Conservation (phyloP, 2,329 filamentous ascomycete genomes). For the Aspergillus hortae region DNA sequence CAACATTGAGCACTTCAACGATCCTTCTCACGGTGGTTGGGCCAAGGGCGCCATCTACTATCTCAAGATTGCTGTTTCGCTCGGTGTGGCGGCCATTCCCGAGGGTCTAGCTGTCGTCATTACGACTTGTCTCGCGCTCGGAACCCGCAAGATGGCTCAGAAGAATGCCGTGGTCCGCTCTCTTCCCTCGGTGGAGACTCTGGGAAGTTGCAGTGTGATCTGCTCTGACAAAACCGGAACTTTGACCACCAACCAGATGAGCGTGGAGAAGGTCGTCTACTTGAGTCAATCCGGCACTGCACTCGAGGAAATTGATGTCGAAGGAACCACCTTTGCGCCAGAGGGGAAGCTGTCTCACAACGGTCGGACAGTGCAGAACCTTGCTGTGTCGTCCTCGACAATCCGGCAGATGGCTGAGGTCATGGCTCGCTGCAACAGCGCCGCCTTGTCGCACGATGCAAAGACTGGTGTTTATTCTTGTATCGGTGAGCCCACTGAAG, state of each 20-base stretch:
- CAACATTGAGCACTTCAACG: slow-evolving; percentile 95
- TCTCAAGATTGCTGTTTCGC: slow-evolving; percentile 96
- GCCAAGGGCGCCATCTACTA: slow-evolving; percentile 99
- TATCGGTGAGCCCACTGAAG: slow-evolving; percentile 93
- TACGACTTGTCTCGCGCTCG: slow-evolving; percentile 93
- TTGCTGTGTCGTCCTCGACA: slow-evolving; percentile 69
- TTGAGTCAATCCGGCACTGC: slow-evolving; percentile 69
- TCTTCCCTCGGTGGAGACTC: slow-evolving; percentile 91
- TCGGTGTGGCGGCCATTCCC: slow-evolving; percentile 95
- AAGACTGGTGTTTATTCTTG: slow-evolving; percentile 72
- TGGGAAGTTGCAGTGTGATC: slow-evolving; percentile 98
- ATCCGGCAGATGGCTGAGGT: slow-evolving; percentile 72
- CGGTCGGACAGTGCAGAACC: slow-evolving; percentile 65
- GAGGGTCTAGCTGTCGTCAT: slow-evolving; percentile 98
- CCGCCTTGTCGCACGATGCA: slow-evolving; percentile 75
- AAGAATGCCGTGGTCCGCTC: slow-evolving; percentile 98
- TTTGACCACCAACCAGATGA: slow-evolving; percentile 98
- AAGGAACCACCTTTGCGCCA: slow-evolving; percentile 89
- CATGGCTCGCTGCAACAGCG: slow-evolving; percentile 80
- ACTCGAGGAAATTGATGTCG: slow-evolving; percentile 81
- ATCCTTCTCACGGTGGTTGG: slow-evolving; percentile 89
- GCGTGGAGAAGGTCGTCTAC: slow-evolving; percentile 87
- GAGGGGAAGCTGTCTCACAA: slow-evolving; percentile 68
- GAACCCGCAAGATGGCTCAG: slow-evolving; percentile 96
- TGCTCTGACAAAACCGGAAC: slow-evolving; percentile 99